Percentiles rank a stretch among this genome's conserved stretches.
Evolutionary conservation across 2,329 filamentous ascomycete genomes (phyloP).

Genomic region (Paecilomyces fulvus): DNA sequence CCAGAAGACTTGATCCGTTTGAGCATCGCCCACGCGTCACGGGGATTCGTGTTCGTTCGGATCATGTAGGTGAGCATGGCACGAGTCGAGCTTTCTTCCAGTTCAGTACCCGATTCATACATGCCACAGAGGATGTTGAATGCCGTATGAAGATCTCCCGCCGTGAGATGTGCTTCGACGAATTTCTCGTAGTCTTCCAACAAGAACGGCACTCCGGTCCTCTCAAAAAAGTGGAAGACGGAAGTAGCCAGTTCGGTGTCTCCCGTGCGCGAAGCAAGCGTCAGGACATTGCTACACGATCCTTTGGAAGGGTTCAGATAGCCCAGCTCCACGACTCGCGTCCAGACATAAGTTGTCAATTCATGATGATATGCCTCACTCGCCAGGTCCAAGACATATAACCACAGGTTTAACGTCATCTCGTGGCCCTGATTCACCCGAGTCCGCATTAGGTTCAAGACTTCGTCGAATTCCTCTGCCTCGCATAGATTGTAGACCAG

Average conservation of each 20-base stretch:
- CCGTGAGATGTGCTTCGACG: slow-evolving; percentile 58
- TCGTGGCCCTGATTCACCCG: slow-evolving; percentile 41
- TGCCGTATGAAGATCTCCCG: slow-evolving; percentile 55
- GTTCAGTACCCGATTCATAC: slow-evolving; percentile 52
- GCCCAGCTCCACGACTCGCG: slow-evolving; percentile 49
- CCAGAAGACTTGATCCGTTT: slow-evolving; percentile 44
- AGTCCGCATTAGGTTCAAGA: slow-evolving; percentile 57
- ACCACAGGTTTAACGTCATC: slow-evolving; percentile 54
- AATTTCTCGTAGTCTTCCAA: slow-evolving; percentile 73
- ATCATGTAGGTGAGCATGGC: slow-evolving; percentile 52
- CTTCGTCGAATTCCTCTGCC: slow-evolving; percentile 66
- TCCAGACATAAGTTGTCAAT: slow-evolving; percentile 65
- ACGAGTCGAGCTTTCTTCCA: slow-evolving; percentile 54
- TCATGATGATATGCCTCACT: slow-evolving; percentile 54
- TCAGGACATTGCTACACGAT: slow-evolving; percentile 60
- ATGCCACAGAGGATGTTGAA: slow-evolving; percentile 67
- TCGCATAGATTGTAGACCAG: slow-evolving; percentile 67
- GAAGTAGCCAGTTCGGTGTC: slow-evolving; percentile 62
- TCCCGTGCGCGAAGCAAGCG: slow-evolving; percentile 59
- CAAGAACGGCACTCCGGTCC: slow-evolving; percentile 47
- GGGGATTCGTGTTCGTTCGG: slow-evolving; percentile 37
- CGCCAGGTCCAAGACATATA: slow-evolving; percentile 67
- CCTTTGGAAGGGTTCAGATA: slow-evolving; percentile 57
- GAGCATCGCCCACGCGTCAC: slow-evolving; percentile 50
- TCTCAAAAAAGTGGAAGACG: slow-evolving; percentile 58